Evolutionary conservation across 2,329 filamentous ascomycete genomes (phyloP).

Genomic region (Xylaria sp.): DNA sequence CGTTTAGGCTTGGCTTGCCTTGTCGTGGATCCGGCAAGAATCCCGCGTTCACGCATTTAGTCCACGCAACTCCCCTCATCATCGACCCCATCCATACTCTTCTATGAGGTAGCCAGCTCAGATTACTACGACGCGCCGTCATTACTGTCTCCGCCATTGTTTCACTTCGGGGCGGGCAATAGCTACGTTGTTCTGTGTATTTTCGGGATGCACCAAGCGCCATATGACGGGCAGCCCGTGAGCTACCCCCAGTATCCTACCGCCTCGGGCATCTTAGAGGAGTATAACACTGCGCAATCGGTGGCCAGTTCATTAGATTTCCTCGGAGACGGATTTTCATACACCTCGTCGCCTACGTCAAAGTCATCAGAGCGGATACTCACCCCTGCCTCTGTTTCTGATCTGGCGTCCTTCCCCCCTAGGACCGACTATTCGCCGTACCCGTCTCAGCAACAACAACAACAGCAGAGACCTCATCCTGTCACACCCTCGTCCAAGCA

Average conservation of each 20-base stretch:
- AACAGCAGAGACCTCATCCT: conserved; percentile 24
- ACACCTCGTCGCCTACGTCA: conserved; percentile 39
- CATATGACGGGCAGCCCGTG: conserved; percentile 44
- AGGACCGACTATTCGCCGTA: conserved; percentile 39
- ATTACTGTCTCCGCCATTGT: conserved; percentile 11
- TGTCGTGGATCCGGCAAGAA: background rate
- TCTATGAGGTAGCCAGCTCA: background rate
- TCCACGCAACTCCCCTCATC: conserved; percentile 25
- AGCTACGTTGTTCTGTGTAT: background rate
- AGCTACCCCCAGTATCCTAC: conserved; percentile 36
- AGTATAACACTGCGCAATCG: conserved; percentile 45
- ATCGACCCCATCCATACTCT: background rate
- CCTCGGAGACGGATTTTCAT: conserved; percentile 31
- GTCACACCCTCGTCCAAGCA: conserved; percentile 42
- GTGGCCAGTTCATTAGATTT: conserved; percentile 31
- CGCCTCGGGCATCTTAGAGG: conserved; percentile 28
- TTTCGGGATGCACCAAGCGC: conserved; percentile 41
- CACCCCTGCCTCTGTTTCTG: conserved; percentile 28
- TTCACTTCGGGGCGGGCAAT: conserved; percentile 16
- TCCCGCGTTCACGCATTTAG: conserved; percentile 17
- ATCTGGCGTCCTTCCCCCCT: conserved; percentile 11
- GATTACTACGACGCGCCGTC: background rate
- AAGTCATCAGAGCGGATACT: conserved; percentile 34
- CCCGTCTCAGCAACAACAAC: conserved; percentile 31
- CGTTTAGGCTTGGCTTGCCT: conserved; percentile 13